These are phyloP conservation scores for Debaryomyces castellii DNA, from an alignment of 805 yeast species.

Conservation along the genomic window DNA sequence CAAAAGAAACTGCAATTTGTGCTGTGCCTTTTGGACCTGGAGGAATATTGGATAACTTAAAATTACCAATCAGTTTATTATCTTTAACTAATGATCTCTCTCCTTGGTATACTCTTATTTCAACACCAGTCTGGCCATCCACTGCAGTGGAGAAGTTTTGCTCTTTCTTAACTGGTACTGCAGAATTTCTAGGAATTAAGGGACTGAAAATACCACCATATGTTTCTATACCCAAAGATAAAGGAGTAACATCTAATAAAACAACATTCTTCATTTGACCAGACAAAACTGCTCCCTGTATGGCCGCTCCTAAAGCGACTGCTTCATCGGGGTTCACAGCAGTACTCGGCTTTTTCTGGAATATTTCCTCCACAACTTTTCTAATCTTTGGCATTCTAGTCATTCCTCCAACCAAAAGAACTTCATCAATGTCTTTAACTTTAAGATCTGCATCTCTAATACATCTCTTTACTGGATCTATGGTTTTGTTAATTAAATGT, in stretches of 20 bases:
- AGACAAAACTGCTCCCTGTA: constrained; percentile 82
- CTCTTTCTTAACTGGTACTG: constrained; percentile 73
- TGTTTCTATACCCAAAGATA: constrained; percentile 80
- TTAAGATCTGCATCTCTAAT: constrained; percentile 70
- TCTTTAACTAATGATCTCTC: constrained; percentile 77
- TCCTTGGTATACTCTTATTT: constrained; percentile 77
- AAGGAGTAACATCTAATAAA: constrained; percentile 77
- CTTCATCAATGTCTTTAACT: constrained; percentile 67
- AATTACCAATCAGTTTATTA: constrained; percentile 74
- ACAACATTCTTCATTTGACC: constrained; percentile 81
- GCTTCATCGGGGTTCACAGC: constrained; percentile 89
- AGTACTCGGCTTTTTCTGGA: constrained; percentile 65
- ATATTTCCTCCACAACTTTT: constrained; percentile 56
- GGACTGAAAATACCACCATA: constrained; percentile 84
- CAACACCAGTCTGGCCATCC: constrained; percentile 83
- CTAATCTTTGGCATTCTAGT: constrained; percentile 85
- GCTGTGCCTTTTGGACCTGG: constrained; percentile 79
- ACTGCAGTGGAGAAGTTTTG: constrained; percentile 79
- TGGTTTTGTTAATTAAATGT: constrained; percentile 64
- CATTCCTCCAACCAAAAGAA: constrained; percentile 85
- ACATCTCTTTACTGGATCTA: constrained; percentile 73
- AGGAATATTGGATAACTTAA: constrained; percentile 70
- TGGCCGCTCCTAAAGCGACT: constrained; percentile 89
- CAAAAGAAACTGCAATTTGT: constrained; percentile 74
- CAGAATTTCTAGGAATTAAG: constrained; percentile 72